Conservation (phyloP, 352 stramenopile genomes). For the Detonula confervacea region DNA sequence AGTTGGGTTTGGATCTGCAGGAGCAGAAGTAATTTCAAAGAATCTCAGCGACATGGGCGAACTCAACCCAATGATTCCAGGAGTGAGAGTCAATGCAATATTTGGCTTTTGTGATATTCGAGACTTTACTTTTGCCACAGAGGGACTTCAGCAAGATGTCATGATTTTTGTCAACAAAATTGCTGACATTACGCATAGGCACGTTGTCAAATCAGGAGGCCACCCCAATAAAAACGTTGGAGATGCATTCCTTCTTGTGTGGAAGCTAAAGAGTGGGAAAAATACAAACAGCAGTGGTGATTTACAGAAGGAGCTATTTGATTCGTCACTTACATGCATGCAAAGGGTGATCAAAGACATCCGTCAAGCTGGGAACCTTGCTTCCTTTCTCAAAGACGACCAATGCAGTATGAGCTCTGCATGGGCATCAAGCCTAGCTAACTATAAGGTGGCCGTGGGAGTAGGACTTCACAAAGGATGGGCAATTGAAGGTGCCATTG, state of each 20-base stretch:
- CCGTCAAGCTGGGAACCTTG: conserved; percentile 82
- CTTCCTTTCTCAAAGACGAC: conserved; percentile 46
- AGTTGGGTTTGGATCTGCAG: conserved; percentile 94
- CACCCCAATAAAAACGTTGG: conserved; percentile 95
- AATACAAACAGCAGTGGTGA: conserved; percentile 81
- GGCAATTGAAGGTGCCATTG: conserved; percentile 96
- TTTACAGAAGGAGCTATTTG: conserved; percentile 89
- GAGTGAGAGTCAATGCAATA: conserved; percentile 91
- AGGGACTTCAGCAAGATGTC: conserved; percentile 90
- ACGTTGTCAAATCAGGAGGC: conserved; percentile 90
- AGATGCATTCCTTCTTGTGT: conserved; percentile 90
- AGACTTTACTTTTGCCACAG: conserved; percentile 90
- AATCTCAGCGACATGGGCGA: conserved; percentile 89
- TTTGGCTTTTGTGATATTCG: conserved; percentile 92
- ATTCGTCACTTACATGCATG: conserved; percentile 89
- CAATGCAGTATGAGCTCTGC: conserved; percentile 24
- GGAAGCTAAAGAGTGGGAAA: conserved; percentile 86
- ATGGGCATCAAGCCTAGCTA: conserved; percentile 41
- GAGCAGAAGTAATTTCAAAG: conserved; percentile 93
- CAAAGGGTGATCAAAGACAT: conserved; percentile 89
- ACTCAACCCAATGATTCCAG: conserved; percentile 89
- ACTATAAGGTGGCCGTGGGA: conserved; percentile 91
- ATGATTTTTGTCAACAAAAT: conserved; percentile 93
- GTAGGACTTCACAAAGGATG: conserved; percentile 95
- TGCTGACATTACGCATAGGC: conserved; percentile 89